Evolutionary conservation across 1,284 basidiomycete species (phyloP).

Genomic region (Cutaneotrichosporon mucoides): DNA sequence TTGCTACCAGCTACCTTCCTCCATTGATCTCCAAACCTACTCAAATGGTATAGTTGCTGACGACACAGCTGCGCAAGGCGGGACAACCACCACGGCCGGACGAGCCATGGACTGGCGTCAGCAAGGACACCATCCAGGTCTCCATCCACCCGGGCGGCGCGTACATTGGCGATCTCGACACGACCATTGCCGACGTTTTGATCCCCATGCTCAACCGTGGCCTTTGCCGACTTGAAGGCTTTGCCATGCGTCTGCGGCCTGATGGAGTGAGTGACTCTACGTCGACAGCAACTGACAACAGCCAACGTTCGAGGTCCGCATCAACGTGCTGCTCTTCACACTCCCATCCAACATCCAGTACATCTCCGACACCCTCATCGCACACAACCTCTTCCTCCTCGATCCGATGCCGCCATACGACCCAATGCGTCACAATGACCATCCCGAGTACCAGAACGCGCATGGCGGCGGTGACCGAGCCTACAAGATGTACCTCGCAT

Average conservation of each 20-base stretch:
- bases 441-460: constrained; percentile 74
- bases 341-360: constrained; percentile 82
- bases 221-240: constrained; percentile 74
- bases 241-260: constrained; percentile 46
- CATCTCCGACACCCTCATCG: constrained; percentile 69
- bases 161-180: constrained; percentile 79
- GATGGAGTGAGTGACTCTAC: constrained; percentile 37
- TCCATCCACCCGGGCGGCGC: constrained; percentile 19
- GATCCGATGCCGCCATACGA: constrained; percentile 62
- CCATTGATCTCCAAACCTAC: too few species aligned
- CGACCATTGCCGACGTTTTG: constrained; percentile 68
- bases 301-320: constrained; percentile 50
- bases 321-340: constrained; percentile 85
- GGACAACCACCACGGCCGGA: constrained; percentile 56
- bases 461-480: constrained; percentile 56
- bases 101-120: constrained; percentile 53
- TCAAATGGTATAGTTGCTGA: constrained; percentile 2
- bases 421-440: constrained; percentile 57
- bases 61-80: constrained; percentile 27
- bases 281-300: constrained; percentile 8
- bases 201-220: constrained; percentile 77
- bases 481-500: constrained; percentile 19
- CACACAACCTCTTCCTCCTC: constrained; percentile 67
- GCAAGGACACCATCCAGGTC: constrained; percentile 72
- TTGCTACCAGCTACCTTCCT: not conserved